phyloP scores from a whole-genome alignment of 2,329 filamentous ascomycete genomes.

The Talaromyces sp. region DNA sequence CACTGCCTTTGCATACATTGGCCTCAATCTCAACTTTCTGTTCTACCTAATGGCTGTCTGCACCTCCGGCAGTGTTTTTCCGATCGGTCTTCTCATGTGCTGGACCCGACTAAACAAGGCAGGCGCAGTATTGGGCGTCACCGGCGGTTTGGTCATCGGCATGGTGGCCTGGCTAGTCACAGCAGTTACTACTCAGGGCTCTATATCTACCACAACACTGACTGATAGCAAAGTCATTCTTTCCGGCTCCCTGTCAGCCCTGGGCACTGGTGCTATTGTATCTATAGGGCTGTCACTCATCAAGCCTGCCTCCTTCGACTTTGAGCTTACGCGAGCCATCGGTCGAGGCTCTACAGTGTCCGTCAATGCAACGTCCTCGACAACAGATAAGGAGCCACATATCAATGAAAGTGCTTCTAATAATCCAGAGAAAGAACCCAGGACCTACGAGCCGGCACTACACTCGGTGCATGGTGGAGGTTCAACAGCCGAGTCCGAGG shows the following conservation, averaged over 20 bases:
- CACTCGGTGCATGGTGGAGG: neutral
- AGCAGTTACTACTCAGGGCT: neutral
- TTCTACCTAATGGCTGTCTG: conserved; percentile 5
- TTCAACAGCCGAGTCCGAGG: neutral
- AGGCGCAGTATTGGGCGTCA: neutral
- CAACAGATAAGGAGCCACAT: neutral
- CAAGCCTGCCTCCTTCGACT: conserved; percentile 7
- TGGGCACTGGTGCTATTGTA: neutral
- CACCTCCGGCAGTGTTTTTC: neutral
- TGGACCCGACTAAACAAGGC: neutral
- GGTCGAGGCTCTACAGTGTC: neutral
- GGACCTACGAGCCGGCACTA: neutral
- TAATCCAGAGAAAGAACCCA: neutral
- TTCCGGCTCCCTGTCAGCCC: neutral
- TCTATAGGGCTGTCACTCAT: neutral
- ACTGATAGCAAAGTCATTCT: conserved; percentile 4
- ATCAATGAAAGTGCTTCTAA: neutral
- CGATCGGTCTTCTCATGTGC: conserved; percentile 1
- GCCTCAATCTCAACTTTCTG: conserved; percentile 1
- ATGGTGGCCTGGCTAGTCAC: conserved; percentile 3
- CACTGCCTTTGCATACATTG: neutral
- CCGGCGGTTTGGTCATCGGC: conserved; percentile 2
- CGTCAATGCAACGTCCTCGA: neutral
- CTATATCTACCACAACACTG: conserved; percentile 3
- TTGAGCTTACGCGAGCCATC: conserved; percentile 2